Percentiles rank a stretch among this genome's conserved stretches.
phyloP scores from a whole-genome alignment of 768 basidiomycete species.

The Boletus bicolor region DNA sequence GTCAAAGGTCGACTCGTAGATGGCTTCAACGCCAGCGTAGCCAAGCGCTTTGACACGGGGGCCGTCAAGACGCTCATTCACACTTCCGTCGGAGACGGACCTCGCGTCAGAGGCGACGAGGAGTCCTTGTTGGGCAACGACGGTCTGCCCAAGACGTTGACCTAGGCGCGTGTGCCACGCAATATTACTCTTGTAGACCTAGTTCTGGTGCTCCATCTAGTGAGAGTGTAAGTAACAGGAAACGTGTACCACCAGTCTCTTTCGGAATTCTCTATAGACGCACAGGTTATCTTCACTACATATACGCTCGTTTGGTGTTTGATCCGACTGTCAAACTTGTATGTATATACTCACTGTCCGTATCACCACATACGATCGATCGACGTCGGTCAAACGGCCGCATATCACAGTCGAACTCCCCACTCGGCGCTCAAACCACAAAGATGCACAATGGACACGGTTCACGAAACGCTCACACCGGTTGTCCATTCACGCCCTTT shows the following conservation, averaged over 20 bases:
- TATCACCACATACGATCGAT: too few relatives aligned
- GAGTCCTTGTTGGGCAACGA: constrained; percentile 64
- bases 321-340: too few relatives aligned
- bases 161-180: constrained; percentile 20
- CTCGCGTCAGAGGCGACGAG: constrained; percentile 58
- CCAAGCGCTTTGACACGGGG: constrained; percentile 67
- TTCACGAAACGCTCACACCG: too few relatives aligned
- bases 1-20: constrained; percentile 51
- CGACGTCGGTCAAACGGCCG: too few relatives aligned
- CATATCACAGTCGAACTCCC: too few relatives aligned
- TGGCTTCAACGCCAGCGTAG: constrained; percentile 79
- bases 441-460: too few relatives aligned
- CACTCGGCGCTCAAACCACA: too few relatives aligned
- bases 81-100: constrained; percentile 90
- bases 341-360: too few relatives aligned
- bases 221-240: background rate
- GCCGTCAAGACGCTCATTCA: constrained; percentile 90
- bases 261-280: background rate
- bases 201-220: background rate
- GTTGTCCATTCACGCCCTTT: too few relatives aligned
- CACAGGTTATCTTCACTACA: background rate
- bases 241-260: constrained; percentile 6
- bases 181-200: background rate
- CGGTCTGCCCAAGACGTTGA: constrained; percentile 64
- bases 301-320: background rate